Base-by-base conservation (phyloP, 2,329 filamentous ascomycete species). In the Cladosporium sp. region DNA sequence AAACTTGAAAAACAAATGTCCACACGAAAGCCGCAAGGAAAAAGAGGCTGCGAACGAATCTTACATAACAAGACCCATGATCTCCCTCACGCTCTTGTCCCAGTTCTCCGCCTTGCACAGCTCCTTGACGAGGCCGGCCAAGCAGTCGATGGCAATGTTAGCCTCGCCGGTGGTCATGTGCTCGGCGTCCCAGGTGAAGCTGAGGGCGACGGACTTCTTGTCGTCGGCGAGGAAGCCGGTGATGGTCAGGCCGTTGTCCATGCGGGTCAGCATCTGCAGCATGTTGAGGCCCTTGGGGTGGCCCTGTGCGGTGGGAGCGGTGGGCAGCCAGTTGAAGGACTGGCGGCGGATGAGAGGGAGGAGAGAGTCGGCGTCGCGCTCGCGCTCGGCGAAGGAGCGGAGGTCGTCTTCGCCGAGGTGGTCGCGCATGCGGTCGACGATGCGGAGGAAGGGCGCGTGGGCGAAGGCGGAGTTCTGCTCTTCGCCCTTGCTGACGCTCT, bases 321-420 rank as follows among this genome's bases (percentile, higher is more conserved):
- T 74, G 18, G 74, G 74, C 34, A 76, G 67, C 74, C 74, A 76
- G 61, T 76, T 76, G 74, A 75, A 76, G 30, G 69, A 72, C 65
- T 76, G 74, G 32, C 74, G 66, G 14, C 74, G 65, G 64, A 75
- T 74, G 55, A 75, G 65, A 2, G 71, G 70, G 2, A 75, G 64
- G 6, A 75, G 55, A n/a, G 70, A 65, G n/a, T 74, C 72, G 8
- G 74, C 74, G 54, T 76, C 74, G 12, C 68, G 60, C 51, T 76
- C 73, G 8, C 73, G 68, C 54, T 74, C 74, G 14, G 71, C 69
- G 34, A 69, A 75, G 1, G 72, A 73, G 14, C 74, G 69, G 8
- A 70, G 69, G 65, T 76, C 74, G 51, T 72, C 70, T 10, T 68
- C 49, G 15, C 68, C 70, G 2, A 75, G 67, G 4, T 70, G 70